These are phyloP conservation scores for Coniochaeta sp. DNA, from an alignment of 2,329 filamentous ascomycete species.

Conservation along the genomic window DNA sequence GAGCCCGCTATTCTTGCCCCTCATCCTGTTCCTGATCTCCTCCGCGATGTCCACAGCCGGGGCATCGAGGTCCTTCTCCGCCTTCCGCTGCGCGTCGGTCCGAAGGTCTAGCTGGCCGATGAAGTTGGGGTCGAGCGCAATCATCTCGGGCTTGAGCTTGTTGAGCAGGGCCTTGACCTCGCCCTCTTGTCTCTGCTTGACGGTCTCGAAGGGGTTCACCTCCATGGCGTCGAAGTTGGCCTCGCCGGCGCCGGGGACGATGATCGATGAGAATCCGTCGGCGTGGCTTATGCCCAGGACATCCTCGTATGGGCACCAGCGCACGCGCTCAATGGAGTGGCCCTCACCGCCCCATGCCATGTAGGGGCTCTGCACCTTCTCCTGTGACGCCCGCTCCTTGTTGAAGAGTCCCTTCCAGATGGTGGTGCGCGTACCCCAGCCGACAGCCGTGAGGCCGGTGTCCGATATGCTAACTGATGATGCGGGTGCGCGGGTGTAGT, in stretches of 20 bases:
- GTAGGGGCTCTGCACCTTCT: slow-evolving; percentile 81
- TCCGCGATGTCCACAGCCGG: slow-evolving; percentile 51
- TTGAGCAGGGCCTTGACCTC: slow-evolving; percentile 88
- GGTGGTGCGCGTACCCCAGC: slow-evolving; percentile 82
- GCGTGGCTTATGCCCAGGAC: slow-evolving; percentile 80
- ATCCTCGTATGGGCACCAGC: slow-evolving; percentile 95
- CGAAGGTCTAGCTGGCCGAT: slow-evolving; percentile 81
- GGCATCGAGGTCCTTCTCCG: slow-evolving; percentile 73
- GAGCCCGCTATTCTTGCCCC: slow-evolving; percentile 84
- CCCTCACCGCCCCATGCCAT: slow-evolving; percentile 90
- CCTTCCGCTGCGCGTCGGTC: slow-evolving; percentile 68
- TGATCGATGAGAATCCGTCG: slow-evolving; percentile 79
- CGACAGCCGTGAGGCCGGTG: slow-evolving; percentile 77
- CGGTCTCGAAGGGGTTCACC: slow-evolving; percentile 89
- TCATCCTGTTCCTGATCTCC: slow-evolving; percentile 66
- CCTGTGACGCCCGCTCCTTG: slow-evolving; percentile 61
- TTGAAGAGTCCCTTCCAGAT: slow-evolving; percentile 89
- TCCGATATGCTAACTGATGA: slow-evolving; percentile 85
- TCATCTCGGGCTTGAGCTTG: slow-evolving; percentile 96
- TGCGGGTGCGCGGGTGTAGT: slow-evolving; percentile 76
- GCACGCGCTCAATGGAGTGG: slow-evolving; percentile 68
- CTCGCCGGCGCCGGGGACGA: slow-evolving; percentile 92
- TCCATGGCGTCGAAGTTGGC: slow-evolving; percentile 94
- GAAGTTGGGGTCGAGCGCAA: slow-evolving; percentile 86
- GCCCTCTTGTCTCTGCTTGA: slow-evolving; percentile 83